Conservation (phyloP, 805 yeast genomes). For the Candida suzukii region DNA sequence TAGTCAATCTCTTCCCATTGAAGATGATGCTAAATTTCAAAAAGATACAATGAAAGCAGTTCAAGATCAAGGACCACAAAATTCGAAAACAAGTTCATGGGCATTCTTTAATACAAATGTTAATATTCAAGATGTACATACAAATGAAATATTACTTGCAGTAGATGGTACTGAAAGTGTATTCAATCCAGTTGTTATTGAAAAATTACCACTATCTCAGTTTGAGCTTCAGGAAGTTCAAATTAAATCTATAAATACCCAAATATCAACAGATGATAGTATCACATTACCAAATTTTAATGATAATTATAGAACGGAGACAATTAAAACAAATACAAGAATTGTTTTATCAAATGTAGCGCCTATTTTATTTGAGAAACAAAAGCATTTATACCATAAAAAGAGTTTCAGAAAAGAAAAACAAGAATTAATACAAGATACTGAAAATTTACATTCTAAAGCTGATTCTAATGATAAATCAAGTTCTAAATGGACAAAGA, state of each 20-base stretch:
- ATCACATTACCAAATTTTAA: constrained; percentile 17
- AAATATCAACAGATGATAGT: background rate
- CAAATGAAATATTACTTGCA: constrained; percentile 15
- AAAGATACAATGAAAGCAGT: constrained; percentile 18
- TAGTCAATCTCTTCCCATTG: background rate
- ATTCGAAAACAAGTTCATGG: constrained; percentile 21
- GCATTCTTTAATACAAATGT: constrained; percentile 10
- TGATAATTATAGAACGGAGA: constrained; percentile 19
- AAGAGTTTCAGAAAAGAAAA: background rate
- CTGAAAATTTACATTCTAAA: background rate
- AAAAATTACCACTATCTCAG: constrained; percentile 20
- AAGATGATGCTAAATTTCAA: constrained; percentile 1
- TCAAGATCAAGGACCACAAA: constrained; percentile 11
- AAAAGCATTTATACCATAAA: constrained; percentile 23
- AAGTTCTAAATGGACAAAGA: background rate
- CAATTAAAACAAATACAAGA: constrained; percentile 18
- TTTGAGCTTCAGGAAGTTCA: constrained; percentile 20
- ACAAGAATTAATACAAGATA: no score
- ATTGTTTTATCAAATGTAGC: constrained; percentile 15
- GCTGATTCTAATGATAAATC: no score
- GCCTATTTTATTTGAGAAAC: constrained; percentile 14
- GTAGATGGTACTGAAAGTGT: constrained; percentile 23
- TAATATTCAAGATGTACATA: background rate
- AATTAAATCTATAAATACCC: constrained; percentile 2
- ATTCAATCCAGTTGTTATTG: constrained; percentile 18